Evolutionary conservation across 2,329 filamentous ascomycete genomes (phyloP).

Genomic region (Didymella lethalis): DNA sequence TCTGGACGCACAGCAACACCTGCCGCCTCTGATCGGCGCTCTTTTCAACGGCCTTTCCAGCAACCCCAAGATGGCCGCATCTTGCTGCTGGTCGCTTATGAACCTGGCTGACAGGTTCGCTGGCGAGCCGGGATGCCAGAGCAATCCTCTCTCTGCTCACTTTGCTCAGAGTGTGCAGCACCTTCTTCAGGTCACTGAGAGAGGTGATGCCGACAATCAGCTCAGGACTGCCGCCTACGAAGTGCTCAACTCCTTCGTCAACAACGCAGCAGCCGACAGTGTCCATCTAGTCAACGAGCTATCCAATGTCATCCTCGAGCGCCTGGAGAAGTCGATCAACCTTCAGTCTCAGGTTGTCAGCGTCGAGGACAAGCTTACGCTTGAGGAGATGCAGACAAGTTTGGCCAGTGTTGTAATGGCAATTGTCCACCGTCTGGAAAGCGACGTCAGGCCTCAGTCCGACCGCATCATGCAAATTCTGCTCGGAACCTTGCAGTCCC

Average conservation of each 20-base stretch:
- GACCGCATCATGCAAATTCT: slow-evolving; percentile 93
- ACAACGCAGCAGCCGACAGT: slow-evolving; percentile 87
- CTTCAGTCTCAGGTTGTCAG: slow-evolving; percentile 95
- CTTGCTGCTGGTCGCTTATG: slow-evolving; percentile 99
- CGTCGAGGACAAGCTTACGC: slow-evolving; percentile 92
- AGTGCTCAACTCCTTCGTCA: slow-evolving; percentile 92
- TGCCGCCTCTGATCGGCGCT: slow-evolving; percentile 84
- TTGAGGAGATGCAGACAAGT: slow-evolving; percentile 98
- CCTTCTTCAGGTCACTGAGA: slow-evolving; percentile 84
- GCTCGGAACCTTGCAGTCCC: slow-evolving; percentile 78
- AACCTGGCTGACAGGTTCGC: slow-evolving; percentile 96
- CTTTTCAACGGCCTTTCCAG: slow-evolving; percentile 90
- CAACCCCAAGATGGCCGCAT: slow-evolving; percentile 95
- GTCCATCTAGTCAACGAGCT: slow-evolving; percentile 80
- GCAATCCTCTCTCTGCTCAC: slow-evolving; percentile 86
- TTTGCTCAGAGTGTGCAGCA: slow-evolving; percentile 92
- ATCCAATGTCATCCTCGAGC: slow-evolving; percentile 87
- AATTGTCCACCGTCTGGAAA: slow-evolving; percentile 89
- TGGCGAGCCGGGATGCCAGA: slow-evolving; percentile 78
- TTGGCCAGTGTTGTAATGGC: slow-evolving; percentile 89
- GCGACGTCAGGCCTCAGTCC: slow-evolving; percentile 86
- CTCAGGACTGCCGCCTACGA: slow-evolving; percentile 96
- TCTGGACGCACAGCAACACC: slow-evolving; percentile 83
- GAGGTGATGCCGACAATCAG: slow-evolving; percentile 81
- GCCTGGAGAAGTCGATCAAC: slow-evolving; percentile 86